Base-by-base conservation (phyloP, 495 filamentous ascomycete species). In the Aspergillus conjunctus region DNA sequence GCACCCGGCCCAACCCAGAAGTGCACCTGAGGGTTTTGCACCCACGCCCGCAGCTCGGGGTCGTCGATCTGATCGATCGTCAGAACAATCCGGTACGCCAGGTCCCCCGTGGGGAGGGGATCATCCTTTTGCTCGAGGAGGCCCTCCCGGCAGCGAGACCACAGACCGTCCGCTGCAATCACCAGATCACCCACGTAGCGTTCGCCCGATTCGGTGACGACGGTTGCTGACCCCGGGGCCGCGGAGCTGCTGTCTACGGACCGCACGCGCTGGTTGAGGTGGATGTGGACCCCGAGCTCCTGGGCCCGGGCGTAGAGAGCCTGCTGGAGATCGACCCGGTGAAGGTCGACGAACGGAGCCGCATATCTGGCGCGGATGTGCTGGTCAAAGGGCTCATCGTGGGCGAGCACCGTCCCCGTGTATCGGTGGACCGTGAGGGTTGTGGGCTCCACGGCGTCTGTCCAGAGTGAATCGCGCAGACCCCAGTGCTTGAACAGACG, bases 61-160 rank as follows among this genome's bases (percentile, higher is more conserved):
- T 86, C 79, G 8, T 74, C 64, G 12, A 73, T 68, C 48, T 73
- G 59, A 17, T 78, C 75, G 7, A 79, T 73, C 3, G 70, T 74
- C 32, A 91, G 65, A n/a, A 91, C 73, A 32, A 91, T 74, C n/a
- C 88, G 73, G 63, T 89, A 90, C 3, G 88, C 88, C 30, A 91
- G 71, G 68, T 90, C 88, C 1, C 88, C 88, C 2, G 87, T 90
- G 1, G 81, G 80, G 3, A 77, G 60, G 0, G 85, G 83, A 46
- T 68, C 70, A 52, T 77, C 58, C 66, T 76, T 70, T 8, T 68
- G 72, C 0, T 79, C 77, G 14, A 81, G 61, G 30, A 86, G 73
- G 5, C 72, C 68, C 56, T 83, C 83, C 1, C 84, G 76, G 56
- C 78, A 73, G 31, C 66, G 63, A 4, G 79, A 82, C 60, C 79